Conservation (phyloP, 73 alveolate species). For the Symbiodinium pilosum region DNA sequence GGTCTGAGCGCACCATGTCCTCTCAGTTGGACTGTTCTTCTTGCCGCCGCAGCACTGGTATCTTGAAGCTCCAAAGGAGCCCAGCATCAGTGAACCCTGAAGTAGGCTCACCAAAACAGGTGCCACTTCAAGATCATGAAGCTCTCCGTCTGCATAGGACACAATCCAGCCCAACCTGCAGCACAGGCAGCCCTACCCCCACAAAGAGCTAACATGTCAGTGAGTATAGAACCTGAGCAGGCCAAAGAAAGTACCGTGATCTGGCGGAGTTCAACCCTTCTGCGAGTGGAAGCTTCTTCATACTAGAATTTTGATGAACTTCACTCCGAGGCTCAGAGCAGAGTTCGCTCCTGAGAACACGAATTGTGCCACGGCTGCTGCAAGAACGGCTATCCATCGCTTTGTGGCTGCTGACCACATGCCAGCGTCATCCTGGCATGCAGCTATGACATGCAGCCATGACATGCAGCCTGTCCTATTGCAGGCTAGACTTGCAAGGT, state of each 20-base stretch:
- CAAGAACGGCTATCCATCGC: slow-evolving; percentile 52
- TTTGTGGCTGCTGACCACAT: background rate
- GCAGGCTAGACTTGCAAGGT: too few species aligned
- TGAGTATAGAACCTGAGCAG: background rate
- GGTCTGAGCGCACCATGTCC: too few species aligned
- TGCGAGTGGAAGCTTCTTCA: too few species aligned
- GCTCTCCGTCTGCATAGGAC: slow-evolving; percentile 35
- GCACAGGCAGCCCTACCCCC: too few species aligned
- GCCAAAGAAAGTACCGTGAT: background rate
- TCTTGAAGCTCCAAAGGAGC: slow-evolving; percentile 82
- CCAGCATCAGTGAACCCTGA: slow-evolving; percentile 75
- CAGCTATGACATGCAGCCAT: too few species aligned
- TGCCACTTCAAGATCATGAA: slow-evolving; percentile 38
- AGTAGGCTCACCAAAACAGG: slow-evolving; percentile 73
- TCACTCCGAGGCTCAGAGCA: slow-evolving; percentile 20
- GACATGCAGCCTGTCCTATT: too few species aligned
- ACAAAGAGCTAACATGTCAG: background rate
- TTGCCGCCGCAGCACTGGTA: slow-evolving; percentile 30
- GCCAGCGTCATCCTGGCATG: background rate
- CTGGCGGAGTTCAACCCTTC: too few species aligned
- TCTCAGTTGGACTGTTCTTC: too few species aligned
- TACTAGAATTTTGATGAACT: too few species aligned
- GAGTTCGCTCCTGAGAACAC: slow-evolving; percentile 71
- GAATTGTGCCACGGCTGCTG: slow-evolving; percentile 77
- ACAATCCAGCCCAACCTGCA: background rate